Conservation (phyloP, 164 flowering plant genomes). For the Umbellularia californica region DNA sequence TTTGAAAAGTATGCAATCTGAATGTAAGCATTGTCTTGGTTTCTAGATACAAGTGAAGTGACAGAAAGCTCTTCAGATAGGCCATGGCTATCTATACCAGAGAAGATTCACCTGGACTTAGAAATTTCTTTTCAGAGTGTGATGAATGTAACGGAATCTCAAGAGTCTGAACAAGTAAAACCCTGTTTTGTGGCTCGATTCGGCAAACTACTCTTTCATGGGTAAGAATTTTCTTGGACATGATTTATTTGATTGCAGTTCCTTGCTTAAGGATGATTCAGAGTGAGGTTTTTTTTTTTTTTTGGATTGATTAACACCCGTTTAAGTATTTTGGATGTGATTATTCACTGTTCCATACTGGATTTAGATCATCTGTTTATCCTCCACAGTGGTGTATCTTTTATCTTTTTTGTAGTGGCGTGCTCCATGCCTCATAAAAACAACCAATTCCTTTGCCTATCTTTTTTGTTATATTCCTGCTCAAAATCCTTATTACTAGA, state of each 20-base stretch:
- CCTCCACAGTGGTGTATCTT: not conserved
- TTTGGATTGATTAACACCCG: not conserved
- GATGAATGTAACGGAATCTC: slow-evolving; percentile 20
- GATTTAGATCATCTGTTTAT: not conserved
- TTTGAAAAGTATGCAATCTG: not conserved
- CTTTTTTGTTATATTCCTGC: too few relatives aligned
- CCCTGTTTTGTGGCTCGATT: slow-evolving; percentile 37
- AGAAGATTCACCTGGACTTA: slow-evolving; percentile 29
- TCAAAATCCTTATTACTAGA: too few relatives aligned
- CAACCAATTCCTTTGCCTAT: too few relatives aligned
- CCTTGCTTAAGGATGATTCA: not conserved
- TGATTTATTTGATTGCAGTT: not conserved
- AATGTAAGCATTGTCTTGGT: slow-evolving; percentile 1
- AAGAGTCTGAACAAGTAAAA: slow-evolving; percentile 19
- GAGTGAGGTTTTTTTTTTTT: not conserved
- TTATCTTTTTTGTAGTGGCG: too few relatives aligned
- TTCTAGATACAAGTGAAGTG: slow-evolving; percentile 15
- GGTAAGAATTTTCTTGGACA: slow-evolving; percentile 17
- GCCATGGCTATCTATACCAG: slow-evolving; percentile 28
- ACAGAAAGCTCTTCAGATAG: slow-evolving; percentile 8
- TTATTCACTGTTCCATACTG: not conserved
- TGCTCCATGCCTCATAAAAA: too few relatives aligned
- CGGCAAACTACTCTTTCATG: slow-evolving; percentile 37
- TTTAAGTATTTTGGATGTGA: not conserved
- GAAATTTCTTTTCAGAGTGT: slow-evolving; percentile 24